Conservation (phyloP, 2,329 filamentous ascomycete species). For the Helminthosporium solani region DNA sequence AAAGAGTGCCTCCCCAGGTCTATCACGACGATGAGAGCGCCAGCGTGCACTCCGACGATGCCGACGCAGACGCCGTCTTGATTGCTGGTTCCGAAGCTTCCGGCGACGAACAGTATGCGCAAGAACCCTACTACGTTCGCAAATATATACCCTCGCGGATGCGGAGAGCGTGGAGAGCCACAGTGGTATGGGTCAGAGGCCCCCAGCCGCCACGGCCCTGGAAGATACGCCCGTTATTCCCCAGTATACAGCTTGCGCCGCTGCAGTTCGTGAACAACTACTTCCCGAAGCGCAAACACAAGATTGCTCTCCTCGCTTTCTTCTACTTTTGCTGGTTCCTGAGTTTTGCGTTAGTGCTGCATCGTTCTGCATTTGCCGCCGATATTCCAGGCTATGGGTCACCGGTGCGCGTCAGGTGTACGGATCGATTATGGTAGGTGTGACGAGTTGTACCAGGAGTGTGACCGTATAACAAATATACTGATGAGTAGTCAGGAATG, state of each 20-base stretch:
- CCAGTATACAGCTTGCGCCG: conserved; percentile 66
- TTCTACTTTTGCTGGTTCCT: conserved; percentile 69
- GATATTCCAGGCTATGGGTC: conserved; percentile 68
- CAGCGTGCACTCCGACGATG: conserved; percentile 25
- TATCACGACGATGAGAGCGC: conserved; percentile 37
- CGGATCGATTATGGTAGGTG: conserved; percentile 65
- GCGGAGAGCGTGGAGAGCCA: conserved; percentile 40
- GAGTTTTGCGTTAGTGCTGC: conserved; percentile 68
- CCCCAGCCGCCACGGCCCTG: conserved; percentile 52
- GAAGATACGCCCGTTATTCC: conserved; percentile 58
- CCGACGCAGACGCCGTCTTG: conserved; percentile 21
- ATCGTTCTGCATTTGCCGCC: conserved; percentile 59
- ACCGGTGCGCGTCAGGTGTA: conserved; percentile 66
- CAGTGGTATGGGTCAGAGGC: conserved; percentile 50
- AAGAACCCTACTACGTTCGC: conserved; percentile 20
- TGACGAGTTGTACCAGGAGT: conserved; percentile 1
- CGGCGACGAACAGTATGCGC: conserved; percentile 27
- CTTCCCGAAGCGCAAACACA: conserved; percentile 61
- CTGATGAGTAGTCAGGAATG: conserved; percentile 34
- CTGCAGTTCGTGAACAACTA: conserved; percentile 63
- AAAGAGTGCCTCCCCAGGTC: conserved; percentile 28
- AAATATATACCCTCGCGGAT: conserved; percentile 57
- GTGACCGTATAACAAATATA: background rate
- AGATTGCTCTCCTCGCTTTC: conserved; percentile 58
- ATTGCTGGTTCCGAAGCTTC: conserved; percentile 36